Base-by-base conservation (phyloP, 1,284 basidiomycete species). In the Ceratobasidium sp. region DNA sequence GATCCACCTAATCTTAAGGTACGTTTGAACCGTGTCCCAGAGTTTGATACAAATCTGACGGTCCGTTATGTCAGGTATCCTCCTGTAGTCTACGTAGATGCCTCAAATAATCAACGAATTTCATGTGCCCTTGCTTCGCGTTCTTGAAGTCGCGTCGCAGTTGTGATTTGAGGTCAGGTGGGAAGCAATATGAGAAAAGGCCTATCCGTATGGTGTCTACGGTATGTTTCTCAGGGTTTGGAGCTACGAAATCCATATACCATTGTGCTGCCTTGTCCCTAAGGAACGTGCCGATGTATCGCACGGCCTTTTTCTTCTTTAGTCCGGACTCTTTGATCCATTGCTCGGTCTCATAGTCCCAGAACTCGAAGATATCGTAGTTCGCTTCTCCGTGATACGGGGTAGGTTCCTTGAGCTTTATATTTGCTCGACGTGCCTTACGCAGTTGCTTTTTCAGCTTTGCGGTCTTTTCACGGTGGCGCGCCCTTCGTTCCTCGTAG, bases 111-210 rank as follows among this genome's bases (percentile, higher is more conserved):
- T 82, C 81, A 0, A 74, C 69, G 0, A 84, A 80, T 0, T 38
- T 69, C 10, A 77, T 64, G 0, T 62, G 59, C 0, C 79, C 62
- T 67, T 85, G 84, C 1, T 38, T 1, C 15, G 66, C 68, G 0
- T 66, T 66, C 1, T 69, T 23, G 13, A 84, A 79, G 28, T 80
- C 66, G 9, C 80, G 69, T 0, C 80, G 70, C 68, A 82, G 80
- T 28, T 81, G 71, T 0, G 78, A 33, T 3, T 84, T 80, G 77
- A 84, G 88, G 54, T 87, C 82, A 0, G 84, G 71, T 0, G 86
- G 86, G 82, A 89, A 89, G 66, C 87, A 87, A 77, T 86, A 85
- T 77, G 87, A 83, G 77, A 86, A 88, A 2, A 88, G 23, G 28
- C 40, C 66, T 1, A 59, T 26, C 17, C 13, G 54, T n/a, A 70